A percentile compares a stretch with the other conserved stretches of the same genome.
Conservation (phyloP, 805 yeast genomes). For the Yamadazyma akitaensis region DNA sequence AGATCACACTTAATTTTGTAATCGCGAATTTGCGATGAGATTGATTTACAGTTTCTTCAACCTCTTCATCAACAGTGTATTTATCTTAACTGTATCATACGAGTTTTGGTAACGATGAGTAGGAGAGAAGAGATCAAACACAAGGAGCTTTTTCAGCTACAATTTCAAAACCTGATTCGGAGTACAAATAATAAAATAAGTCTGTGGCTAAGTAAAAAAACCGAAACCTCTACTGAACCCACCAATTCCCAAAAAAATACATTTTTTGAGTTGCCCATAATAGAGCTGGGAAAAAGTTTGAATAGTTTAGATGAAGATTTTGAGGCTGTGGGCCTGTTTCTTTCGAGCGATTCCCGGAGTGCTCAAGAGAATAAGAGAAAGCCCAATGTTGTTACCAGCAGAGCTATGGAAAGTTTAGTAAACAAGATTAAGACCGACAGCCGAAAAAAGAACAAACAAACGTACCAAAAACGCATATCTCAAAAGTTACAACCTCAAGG, state of each 20-base stretch:
- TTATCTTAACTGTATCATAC: background rate
- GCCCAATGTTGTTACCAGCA: slow-evolving; percentile 4
- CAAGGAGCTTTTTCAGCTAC: slow-evolving; percentile 46
- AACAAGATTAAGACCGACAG: slow-evolving; percentile 29
- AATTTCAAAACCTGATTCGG: slow-evolving; percentile 42
- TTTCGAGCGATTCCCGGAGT: slow-evolving; percentile 11
- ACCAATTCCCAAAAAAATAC: slow-evolving; percentile 20
- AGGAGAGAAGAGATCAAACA: slow-evolving; percentile 43
- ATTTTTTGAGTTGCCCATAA: slow-evolving; percentile 34
- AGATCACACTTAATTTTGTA: background rate
- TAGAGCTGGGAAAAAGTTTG: slow-evolving; percentile 16
- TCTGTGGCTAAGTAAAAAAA: slow-evolving; percentile 10
- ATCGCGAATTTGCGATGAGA: slow-evolving; percentile 1
- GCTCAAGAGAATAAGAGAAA: background rate
- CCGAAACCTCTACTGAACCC: background rate
- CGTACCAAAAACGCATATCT: background rate
- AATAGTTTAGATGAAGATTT: slow-evolving; percentile 3
- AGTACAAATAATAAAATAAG: slow-evolving; percentile 22
- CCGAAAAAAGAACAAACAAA: slow-evolving; percentile 5
- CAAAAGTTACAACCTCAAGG: background rate
- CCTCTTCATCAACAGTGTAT: background rate
- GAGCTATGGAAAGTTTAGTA: slow-evolving; percentile 38
- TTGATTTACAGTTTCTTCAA: background rate
- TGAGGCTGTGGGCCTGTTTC: background rate
- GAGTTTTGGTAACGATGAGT: slow-evolving; percentile 7